Conservation (phyloP, 2,329 filamentous ascomycete species). For the Chaetomium strumarium region DNA sequence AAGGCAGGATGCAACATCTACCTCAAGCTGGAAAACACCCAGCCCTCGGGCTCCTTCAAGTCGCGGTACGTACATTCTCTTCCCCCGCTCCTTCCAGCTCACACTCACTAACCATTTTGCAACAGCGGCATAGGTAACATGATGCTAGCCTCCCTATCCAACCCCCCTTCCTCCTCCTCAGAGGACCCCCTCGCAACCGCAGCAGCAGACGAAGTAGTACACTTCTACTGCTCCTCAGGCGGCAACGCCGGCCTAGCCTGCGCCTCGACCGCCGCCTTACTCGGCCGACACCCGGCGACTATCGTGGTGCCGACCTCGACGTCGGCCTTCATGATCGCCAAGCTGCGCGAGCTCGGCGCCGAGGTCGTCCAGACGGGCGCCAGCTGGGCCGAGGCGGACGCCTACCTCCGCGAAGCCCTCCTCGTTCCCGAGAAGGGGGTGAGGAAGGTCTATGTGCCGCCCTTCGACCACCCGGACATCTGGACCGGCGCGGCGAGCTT, state of each 20-base stretch:
- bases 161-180: conserved; percentile 21
- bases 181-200: conserved; percentile 27
- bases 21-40: conserved; percentile 75
- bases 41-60: conserved; percentile 81
- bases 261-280: conserved; percentile 60
- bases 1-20: conserved; percentile 70
- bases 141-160: conserved; percentile 46
- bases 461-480: conserved; percentile 60
- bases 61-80: conserved; percentile 41
- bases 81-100: no score
- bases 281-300: conserved; percentile 55
- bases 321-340: conserved; percentile 59
- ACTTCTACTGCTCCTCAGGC: conserved; percentile 69
- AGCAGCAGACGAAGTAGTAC: conserved; percentile 31
- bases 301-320: conserved; percentile 66
- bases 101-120: not conserved
- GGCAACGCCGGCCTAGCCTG: conserved; percentile 78
- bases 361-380: conserved; percentile 61
- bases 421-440: conserved; percentile 32
- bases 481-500: conserved; percentile 59
- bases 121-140: conserved; percentile 61
- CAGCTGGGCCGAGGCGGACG: conserved; percentile 64
- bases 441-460: conserved; percentile 52
- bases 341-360: conserved; percentile 59
- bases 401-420: conserved; percentile 52